Percentiles rank a stretch among this genome's conserved stretches.
These are phyloP conservation scores for Cucumis cinereus DNA, from an alignment of 306 rosid genomes.

Conservation along the genomic window DNA sequence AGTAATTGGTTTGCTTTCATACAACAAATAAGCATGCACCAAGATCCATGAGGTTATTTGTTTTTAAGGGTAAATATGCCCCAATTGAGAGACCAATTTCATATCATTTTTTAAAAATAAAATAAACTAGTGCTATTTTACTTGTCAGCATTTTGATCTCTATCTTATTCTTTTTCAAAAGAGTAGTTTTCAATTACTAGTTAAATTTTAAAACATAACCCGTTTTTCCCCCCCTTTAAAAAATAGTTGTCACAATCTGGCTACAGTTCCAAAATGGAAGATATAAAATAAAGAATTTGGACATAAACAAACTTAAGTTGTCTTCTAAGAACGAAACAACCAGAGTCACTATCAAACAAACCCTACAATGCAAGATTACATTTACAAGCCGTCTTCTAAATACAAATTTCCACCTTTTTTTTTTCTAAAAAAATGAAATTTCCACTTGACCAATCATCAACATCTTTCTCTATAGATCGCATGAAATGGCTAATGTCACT, in stretches of 20 bases:
- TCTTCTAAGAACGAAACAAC: background rate
- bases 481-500: constrained; percentile 4
- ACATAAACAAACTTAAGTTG: background rate
- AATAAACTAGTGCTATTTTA: background rate
- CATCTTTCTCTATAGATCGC: background rate
- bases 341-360: background rate
- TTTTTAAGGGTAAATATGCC: too few species aligned
- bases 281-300: background rate
- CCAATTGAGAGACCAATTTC: background rate
- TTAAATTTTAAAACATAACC: background rate
- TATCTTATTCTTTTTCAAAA: too few species aligned
- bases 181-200: background rate
- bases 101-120: too few species aligned
- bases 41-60: too few species aligned
- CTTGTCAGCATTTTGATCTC: background rate
- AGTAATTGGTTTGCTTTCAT: too few species aligned
- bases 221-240: too few species aligned
- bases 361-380: background rate
- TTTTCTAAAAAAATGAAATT: too few species aligned
- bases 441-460: background rate
- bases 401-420: background rate
- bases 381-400: background rate
- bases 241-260: background rate
- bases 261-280: background rate
- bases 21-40: too few species aligned